Evolutionary conservation across 805 yeast species (phyloP), one percentile per base, ranked within the genome.

Genomic region (Ogataea parapolymorpha): DNA sequence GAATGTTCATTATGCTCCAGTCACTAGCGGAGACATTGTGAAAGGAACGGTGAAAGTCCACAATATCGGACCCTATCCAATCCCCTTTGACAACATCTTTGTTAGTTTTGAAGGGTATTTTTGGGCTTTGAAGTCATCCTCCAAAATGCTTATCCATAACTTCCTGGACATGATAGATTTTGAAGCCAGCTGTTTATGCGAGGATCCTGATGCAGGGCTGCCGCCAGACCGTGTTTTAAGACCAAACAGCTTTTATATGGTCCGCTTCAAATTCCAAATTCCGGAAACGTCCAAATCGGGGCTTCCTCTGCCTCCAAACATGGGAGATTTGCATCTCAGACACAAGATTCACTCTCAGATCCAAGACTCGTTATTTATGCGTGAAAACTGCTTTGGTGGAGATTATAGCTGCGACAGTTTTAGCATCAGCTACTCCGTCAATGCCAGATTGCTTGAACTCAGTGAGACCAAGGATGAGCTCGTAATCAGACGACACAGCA

Each of bases 21-120:
- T 35, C 34, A 37, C 45, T 17, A 34, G 44, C 33, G 46, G 43
- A 5, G 47, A 48, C 17, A 37, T 47, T 6, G 25, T 51, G 3
- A 29, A 29, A 5, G 55, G 55, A 11, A 32, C 32, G 12, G 50
- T 49, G n/a, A 29, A 37, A 12, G 43, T 51, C 12, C 35, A 44
- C 26, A 51, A 51, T 37, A 36, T 42, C 23, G 37, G 48, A 6
- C 22, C 22, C 5, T 17, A 11, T 2, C 54, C 62, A 1, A 59
- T 71, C 26, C 62, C 63, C 3, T 71, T 68, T 44, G 72, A 69
- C 32, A 66, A 66, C 70, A 62, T 71, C 38, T 70, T 67, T 48
- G 62, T 71, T 20, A 58, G 71, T 15, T 68, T 72, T 29, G 76
- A 72, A 51, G 75, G 76, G 1, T 56, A 54, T 24, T 57, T 62